A percentile compares a stretch with the other conserved stretches of the same genome.
Conservation (phyloP, 176 grass and related monocot genomes). For the bread wheat (Triticum aestivum) region IWGSC_CS_RefSeq_v2.1 NC_057794.1:430736393-430736892, state of each 20-base stretch:
- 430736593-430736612: constrained; percentile 45
- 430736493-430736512: too few relatives aligned
- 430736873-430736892: too few relatives aligned
- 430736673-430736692: neutral
- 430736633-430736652: neutral
- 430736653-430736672: neutral
- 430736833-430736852: too few relatives aligned
- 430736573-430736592: constrained; percentile 92
- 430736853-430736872: too few relatives aligned
- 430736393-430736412: too few relatives aligned
- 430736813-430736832: neutral
- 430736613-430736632: neutral
- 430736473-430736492: too few relatives aligned
- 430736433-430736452: too few relatives aligned
- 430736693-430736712: neutral
- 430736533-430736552: constrained; percentile 74
- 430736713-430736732: neutral
- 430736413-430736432: too few relatives aligned
- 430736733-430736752: neutral
- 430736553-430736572: constrained; percentile 82
- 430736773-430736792: neutral
- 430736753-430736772: neutral
- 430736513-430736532: constrained; percentile 76
- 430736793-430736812: neutral
- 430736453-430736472: too few relatives aligned